phyloP scores from a whole-genome alignment of 164 flowering plant species.

The Taxillus chinensis region DNA sequence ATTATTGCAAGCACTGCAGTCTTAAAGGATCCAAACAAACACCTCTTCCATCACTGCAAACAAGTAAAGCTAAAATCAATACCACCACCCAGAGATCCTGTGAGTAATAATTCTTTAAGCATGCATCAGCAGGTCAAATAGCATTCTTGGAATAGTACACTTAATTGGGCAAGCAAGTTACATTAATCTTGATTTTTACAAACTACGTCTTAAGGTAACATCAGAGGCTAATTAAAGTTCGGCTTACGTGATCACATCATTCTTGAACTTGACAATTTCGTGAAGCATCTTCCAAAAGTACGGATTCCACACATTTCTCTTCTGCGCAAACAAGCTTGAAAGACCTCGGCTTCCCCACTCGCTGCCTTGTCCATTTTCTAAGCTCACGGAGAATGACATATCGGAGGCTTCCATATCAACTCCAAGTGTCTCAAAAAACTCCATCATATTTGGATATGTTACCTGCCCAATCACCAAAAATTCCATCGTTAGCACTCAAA shows the following conservation, averaged over 20 bases:
- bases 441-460: constrained; percentile 91
- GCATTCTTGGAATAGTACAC: no score
- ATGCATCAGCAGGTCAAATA: no score
- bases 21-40: neutral
- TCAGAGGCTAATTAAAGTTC: neutral
- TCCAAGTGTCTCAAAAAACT: constrained; percentile 81
- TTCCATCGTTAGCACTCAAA: neutral
- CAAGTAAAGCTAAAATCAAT: no score
- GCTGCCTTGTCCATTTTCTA: constrained; percentile 58
- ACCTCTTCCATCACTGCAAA: neutral
- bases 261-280: constrained; percentile 69
- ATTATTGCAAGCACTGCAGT: neutral
- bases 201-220: neutral
- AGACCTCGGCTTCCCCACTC: constrained; percentile 95
- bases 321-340: constrained; percentile 77
- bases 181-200: no score
- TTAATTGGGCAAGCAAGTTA: no score
- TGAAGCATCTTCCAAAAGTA: constrained; percentile 77
- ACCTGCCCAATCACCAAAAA: constrained; percentile 35
- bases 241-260: constrained; percentile 53
- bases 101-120: no score
- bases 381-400: constrained; percentile 89
- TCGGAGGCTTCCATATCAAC: constrained; percentile 82
- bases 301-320: constrained; percentile 57
- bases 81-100: no score